Base-by-base conservation (phyloP, 176 grass and related monocot species). In the Oropetium thomaeum region DNA sequence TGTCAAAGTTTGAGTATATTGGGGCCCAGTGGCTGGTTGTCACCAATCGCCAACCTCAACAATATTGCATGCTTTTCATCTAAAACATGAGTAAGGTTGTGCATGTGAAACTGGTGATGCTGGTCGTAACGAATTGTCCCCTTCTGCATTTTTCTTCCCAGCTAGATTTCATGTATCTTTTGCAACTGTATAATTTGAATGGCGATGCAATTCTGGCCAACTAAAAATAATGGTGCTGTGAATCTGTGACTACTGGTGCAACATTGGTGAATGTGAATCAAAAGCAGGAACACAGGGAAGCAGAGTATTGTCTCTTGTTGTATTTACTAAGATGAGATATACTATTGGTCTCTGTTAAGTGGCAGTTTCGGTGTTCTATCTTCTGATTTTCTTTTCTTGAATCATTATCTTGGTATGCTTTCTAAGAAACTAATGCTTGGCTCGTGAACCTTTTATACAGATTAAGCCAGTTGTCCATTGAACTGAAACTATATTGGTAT, bases 401-500 rank as follows among this genome's bases (percentile, higher is more conserved):
- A 12, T 60, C 62, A 55, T 49, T 77, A 10, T 14, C 61, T 61
- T 11, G 8, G 30, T 57, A 58, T 13, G 16, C 11, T 71, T 87
- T 16, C 59, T 7, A 45, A 44, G 60, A 69, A 61, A 61, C 45
- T n/a, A 75, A 75, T 68, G 19, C 33, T 73, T 40, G 47, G 35
- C 43, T 62, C 37, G 3, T 69, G 43, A 52, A 39, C 19, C 29
- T 78, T 10, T 64, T 75, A 55, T 55, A 22, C 81, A 88, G 86
- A 47, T 17, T 84, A 65, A 57, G 31, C 57, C 74, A 42, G 42
- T 54, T 11, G 42, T 67, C 20, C 10, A 13, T 71, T 83, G 75
- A 79, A 75, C 20, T 74, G 63, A 57, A 75, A 31, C 23, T 51
- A 9, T 65, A 64, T 75, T 65, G 63, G 19, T 58, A 64, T 77